Evolutionary conservation across 257 asterid genomes (phyloP), one percentile per base, ranked within the genome.

Genomic region (Coffea eugenioides): DNA sequence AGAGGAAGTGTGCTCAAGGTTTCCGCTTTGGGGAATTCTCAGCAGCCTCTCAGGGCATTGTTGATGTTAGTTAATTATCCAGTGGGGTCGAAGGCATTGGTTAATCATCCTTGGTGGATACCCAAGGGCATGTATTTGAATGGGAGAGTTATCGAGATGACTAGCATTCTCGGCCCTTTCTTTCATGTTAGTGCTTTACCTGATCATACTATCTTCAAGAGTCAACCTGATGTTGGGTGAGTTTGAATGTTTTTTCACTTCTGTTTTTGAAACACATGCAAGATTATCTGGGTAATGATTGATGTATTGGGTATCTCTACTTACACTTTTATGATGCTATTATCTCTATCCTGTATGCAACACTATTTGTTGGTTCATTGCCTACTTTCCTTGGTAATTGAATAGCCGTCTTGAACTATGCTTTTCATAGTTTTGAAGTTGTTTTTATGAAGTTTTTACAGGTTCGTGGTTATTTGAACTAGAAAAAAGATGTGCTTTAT

Each of bases 121-220:
- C 98, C 99, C 0, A 88, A 88, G 77, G 84, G 93, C 31, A 78
- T 86, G 80, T 93, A 90, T 85, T 56, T 93, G 92, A 96, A 91
- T 82, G 99, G 99, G 80, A 91, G 99, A 82, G 97, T 89, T 31
- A 93, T 96, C 75, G 99, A 96, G 89, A 89, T 93, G 99, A 90
- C 97, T 61, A 96, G 97, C 85, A 93, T 93, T 74, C 83, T 96
- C 85, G 99, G 99, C 25, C 97, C 98, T 12, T 93, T 96, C 83
- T 93, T 96, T 71, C 99, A 93, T 83, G 99, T 96, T 54, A 96
- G 99, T 85, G 98, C 98, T 64, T 87, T 96, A 81, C 95, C 95
- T 65, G 99, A 96, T 90, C 91, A 89, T 80, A 77, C 87, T 69
- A 89, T 88, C 74, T 96, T 92, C 93, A 93, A 88, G 95, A 88